A percentile compares a stretch with the other conserved stretches of the same genome.
Evolutionary conservation across 2,329 filamentous ascomycete species (phyloP).

Genomic region (Colletotrichum eremochloae): DNA sequence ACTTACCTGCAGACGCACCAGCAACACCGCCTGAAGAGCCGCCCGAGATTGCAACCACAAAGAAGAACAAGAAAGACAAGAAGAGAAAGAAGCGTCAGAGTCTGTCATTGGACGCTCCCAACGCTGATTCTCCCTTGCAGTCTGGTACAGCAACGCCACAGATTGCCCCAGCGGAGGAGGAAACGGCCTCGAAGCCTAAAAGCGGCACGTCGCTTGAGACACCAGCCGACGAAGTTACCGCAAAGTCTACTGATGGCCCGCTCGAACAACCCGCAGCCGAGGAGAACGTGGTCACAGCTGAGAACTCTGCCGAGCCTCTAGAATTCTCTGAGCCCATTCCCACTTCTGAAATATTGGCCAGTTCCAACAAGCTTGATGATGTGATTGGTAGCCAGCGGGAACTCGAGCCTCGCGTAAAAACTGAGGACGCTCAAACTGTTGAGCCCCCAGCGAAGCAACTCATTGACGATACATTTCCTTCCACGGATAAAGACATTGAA

Average conservation of each 20-base stretch:
- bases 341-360: neutral
- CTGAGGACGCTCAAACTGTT: neutral
- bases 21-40: constrained; percentile 18
- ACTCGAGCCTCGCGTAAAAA: neutral
- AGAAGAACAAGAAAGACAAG: constrained; percentile 53
- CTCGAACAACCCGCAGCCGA: neutral
- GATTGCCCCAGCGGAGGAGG: neutral
- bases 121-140: neutral
- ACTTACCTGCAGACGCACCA: neutral
- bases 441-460: neutral
- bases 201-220: neutral
- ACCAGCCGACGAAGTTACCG: neutral
- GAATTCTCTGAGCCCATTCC: neutral
- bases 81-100: constrained; percentile 51
- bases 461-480: neutral
- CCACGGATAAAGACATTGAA: neutral
- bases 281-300: neutral
- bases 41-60: constrained; percentile 38
- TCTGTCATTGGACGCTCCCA: constrained; percentile 12
- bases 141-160: constrained; percentile 1
- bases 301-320: neutral
- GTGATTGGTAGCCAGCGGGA: neutral
- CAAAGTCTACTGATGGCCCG: neutral
- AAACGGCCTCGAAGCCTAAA: neutral
- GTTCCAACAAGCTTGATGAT: neutral